Evolutionary conservation across 306 rosid species (phyloP).

Genomic region (Neltuma alba): DNA sequence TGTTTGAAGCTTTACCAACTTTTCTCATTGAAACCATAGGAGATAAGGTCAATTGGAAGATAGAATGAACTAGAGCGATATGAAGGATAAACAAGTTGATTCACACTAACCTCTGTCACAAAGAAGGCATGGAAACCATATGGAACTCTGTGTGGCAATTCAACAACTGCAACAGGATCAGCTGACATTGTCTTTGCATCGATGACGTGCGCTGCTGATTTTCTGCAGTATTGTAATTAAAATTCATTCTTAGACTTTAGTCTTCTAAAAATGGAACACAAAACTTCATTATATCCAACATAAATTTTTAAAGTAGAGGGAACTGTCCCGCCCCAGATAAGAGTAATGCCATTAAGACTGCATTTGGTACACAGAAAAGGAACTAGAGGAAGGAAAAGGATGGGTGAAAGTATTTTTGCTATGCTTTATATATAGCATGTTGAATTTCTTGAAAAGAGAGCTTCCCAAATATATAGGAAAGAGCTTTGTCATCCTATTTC

Average conservation of each 20-base stretch:
- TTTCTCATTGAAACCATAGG: background rate
- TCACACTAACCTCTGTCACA: conserved; percentile 77
- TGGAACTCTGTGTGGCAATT: conserved; percentile 87
- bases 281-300: conserved; percentile 9
- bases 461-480: background rate
- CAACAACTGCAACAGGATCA: conserved; percentile 85
- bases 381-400: background rate
- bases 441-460: background rate
- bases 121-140: conserved; percentile 94
- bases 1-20: background rate
- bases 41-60: background rate
- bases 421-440: background rate
- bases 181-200: conserved; percentile 92
- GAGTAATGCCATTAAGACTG: background rate
- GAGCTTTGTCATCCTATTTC: background rate
- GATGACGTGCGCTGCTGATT: conserved; percentile 67
- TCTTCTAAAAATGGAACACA: background rate
- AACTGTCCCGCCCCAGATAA: background rate
- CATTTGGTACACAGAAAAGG: background rate
- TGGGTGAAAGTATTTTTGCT: background rate
- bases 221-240: conserved; percentile 53
- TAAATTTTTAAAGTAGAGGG: background rate
- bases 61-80: conserved; percentile 3
- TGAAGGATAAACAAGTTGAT: conserved; percentile 8
- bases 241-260: conserved; percentile 29